Conservation (phyloP, 345 rosid species). For the Passiflora organensis region DNA sequence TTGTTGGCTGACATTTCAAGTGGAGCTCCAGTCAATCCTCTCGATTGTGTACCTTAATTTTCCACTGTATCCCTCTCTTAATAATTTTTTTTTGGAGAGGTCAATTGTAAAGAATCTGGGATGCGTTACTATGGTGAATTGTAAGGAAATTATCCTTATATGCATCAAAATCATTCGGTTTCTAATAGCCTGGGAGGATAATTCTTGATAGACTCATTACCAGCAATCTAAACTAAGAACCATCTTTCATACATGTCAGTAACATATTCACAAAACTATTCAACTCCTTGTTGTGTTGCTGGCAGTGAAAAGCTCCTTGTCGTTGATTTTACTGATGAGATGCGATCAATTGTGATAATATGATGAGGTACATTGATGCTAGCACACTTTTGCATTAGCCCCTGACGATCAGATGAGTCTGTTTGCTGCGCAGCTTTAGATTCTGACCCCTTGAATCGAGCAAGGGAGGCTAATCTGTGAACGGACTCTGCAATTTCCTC, state of each 20-base stretch:
- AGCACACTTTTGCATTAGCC: background rate
- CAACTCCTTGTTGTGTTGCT: background rate
- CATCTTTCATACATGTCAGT: background rate
- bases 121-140: too few relatives aligned
- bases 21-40: too few relatives aligned
- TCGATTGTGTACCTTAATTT: too few relatives aligned
- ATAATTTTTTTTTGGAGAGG: too few relatives aligned
- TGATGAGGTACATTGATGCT: background rate
- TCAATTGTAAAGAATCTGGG: too few relatives aligned
- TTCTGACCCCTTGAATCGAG: conserved; percentile 23
- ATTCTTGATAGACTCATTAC: too few relatives aligned
- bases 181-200: too few relatives aligned
- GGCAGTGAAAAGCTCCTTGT: background rate
- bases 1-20: too few relatives aligned
- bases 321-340: background rate
- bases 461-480: conserved; percentile 43
- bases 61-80: too few relatives aligned
- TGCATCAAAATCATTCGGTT: too few relatives aligned
- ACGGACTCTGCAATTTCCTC: conserved; percentile 44
- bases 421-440: conserved; percentile 16
- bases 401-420: background rate
- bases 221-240: background rate
- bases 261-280: background rate
- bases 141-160: too few relatives aligned
- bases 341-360: background rate